Evolutionary conservation across 1,284 basidiomycete species (phyloP).

Genomic region (Cerrena zonata): DNA sequence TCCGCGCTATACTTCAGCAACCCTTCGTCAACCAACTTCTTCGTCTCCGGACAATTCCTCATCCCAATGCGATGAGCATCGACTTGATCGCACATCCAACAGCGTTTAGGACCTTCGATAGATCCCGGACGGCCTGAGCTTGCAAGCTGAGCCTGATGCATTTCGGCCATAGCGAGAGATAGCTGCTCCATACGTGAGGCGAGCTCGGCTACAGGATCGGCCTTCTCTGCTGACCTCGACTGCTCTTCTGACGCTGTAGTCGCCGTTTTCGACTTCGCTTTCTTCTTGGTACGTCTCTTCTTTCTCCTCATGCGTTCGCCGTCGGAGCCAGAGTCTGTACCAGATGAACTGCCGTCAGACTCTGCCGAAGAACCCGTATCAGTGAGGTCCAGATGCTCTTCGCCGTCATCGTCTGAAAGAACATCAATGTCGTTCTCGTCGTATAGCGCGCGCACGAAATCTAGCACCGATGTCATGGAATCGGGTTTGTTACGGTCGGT

Average conservation of each 20-base stretch:
- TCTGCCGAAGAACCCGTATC: not conserved
- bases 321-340: not conserved
- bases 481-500: not conserved
- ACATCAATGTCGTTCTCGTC: not conserved
- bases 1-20: not conserved
- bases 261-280: not conserved
- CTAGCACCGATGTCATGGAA: not conserved
- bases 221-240: not conserved
- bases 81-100: constrained; percentile 4
- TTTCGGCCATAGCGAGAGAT: not conserved
- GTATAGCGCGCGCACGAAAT: not conserved
- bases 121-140: not conserved
- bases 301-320: not conserved
- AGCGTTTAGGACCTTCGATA: not conserved
- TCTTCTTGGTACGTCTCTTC: constrained; percentile 3
- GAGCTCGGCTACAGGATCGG: not conserved
- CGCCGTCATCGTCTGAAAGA: not conserved
- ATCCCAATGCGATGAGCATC: constrained; percentile 4
- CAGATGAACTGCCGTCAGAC: not conserved
- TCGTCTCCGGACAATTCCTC: constrained; percentile 2
- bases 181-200: not conserved
- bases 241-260: not conserved
- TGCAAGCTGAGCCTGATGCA: not conserved
- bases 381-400: not conserved
- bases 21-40: not conserved